Percentiles rank a stretch among this genome's conserved stretches.
These are phyloP conservation scores for Blastomyces silverae DNA, from an alignment of 2,329 filamentous ascomycete genomes.

Conservation along the genomic window DNA sequence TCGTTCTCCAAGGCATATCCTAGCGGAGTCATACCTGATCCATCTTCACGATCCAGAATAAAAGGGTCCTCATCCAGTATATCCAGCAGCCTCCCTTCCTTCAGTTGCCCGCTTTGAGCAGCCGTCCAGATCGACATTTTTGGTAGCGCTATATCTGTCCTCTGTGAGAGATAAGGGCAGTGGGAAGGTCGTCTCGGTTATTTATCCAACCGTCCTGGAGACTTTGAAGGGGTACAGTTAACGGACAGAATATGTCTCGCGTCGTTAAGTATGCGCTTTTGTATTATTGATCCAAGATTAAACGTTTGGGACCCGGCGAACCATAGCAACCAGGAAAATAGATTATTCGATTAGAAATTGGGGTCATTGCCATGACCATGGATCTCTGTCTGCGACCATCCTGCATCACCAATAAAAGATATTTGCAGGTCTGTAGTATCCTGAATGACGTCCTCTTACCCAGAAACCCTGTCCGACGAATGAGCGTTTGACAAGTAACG, in stretches of 20 bases:
- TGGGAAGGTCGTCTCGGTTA: too few species aligned
- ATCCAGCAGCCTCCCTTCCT: conserved; percentile 13
- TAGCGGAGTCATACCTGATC: conserved; percentile 9
- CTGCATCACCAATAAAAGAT: too few species aligned
- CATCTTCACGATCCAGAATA: conserved; percentile 12
- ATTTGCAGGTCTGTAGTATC: too few species aligned
- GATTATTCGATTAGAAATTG: not conserved
- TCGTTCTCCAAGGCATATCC: not conserved
- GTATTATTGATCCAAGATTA: not conserved
- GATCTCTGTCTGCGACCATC: too few species aligned
- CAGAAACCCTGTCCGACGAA: too few species aligned
- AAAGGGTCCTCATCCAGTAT: conserved; percentile 16
- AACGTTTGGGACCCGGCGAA: not conserved
- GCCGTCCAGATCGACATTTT: conserved; percentile 8
- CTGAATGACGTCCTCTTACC: too few species aligned
- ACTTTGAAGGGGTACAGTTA: not conserved
- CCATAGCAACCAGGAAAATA: not conserved
- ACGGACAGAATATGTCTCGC: not conserved
- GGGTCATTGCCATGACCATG: too few species aligned
- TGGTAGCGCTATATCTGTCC: not conserved
- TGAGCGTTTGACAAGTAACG: too few species aligned
- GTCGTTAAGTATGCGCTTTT: not conserved
- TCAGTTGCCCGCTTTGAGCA: conserved; percentile 14
- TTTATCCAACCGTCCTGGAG: not conserved
- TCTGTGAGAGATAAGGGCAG: not conserved